Percentiles rank a stretch among this genome's conserved stretches.
Conservation (phyloP, 352 stramenopile species). For the Pythium phragmitis region DNA sequence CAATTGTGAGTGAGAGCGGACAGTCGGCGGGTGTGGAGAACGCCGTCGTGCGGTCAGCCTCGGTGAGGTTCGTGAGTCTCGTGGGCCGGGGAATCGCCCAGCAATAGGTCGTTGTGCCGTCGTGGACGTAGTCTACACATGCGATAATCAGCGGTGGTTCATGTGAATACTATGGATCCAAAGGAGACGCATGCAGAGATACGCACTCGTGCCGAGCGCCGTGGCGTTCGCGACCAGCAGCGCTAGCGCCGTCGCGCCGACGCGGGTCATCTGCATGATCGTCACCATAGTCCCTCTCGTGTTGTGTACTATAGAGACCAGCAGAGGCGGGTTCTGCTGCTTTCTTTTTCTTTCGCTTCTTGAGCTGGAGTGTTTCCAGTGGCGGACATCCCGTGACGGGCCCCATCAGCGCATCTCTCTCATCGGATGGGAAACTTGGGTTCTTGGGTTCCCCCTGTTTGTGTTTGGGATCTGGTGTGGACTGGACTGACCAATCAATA, state of each 20-base stretch:
- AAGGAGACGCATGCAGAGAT: background rate
- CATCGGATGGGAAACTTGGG: too few species aligned
- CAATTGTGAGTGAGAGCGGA: conserved; percentile 22
- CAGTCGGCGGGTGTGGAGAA: conserved; percentile 18
- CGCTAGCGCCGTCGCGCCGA: conserved; percentile 6
- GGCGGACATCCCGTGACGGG: too few species aligned
- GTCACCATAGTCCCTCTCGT: background rate
- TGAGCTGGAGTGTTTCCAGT: too few species aligned
- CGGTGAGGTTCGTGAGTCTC: conserved; percentile 26
- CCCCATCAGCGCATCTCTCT: too few species aligned
- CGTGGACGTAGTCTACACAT: conserved; percentile 28
- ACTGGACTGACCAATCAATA: too few species aligned
- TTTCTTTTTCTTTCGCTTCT: too few species aligned
- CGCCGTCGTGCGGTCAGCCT: conserved; percentile 19
- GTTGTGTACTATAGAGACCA: too few species aligned
- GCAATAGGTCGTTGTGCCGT: conserved; percentile 32
- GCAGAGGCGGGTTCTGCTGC: too few species aligned
- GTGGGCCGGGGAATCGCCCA: conserved; percentile 28
- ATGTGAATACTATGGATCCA: too few species aligned
- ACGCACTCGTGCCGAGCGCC: conserved; percentile 17
- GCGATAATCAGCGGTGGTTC: background rate
- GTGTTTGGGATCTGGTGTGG: too few species aligned
- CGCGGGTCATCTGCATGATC: background rate
- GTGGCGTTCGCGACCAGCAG: background rate
- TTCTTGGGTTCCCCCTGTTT: too few species aligned